Base-by-base conservation (phyloP, 78 protist species). In the Dictyostelium intermedium region DNA sequence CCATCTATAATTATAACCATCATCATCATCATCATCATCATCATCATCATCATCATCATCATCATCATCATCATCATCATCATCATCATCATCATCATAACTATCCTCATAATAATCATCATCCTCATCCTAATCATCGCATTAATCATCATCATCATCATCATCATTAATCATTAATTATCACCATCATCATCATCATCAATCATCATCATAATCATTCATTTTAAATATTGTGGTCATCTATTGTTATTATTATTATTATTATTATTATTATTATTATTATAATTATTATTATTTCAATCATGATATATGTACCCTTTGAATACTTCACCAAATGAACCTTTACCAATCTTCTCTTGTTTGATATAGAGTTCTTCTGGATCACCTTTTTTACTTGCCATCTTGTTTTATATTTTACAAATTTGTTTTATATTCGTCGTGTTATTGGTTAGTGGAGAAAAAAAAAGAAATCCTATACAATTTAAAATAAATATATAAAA, bases 251-350 rank as follows among this genome's bases (percentile, higher is more conserved):
- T n/a, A n/a, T n/a, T n/a, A n/a, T n/a, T n/a, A n/a, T n/a, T n/a
- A n/a, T n/a, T n/a, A n/a, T n/a, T n/a, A n/a, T n/a, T n/a, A n/a
- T n/a, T n/a, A n/a, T n/a, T n/a, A n/a, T n/a, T n/a, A n/a, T n/a
- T n/a, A n/a, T n/a, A n/a, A n/a, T n/a, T n/a, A n/a, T n/a, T 8
- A 41, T 10, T 18, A 37, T 25, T 56, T 13, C 5, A 72, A 27
- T 0, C 9, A 27, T 13, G 30, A 25, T 25, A 34, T 35, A 5
- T 84, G 3, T 79, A 97, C 98, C 97, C 97, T 77, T 95, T 95
- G 91, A 78, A 97, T 20, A 97, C 98, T 14, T 92, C 96, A 77
- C 98, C 98, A 63, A 97, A 97, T 7, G 96, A 91, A 78, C 98
- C 98, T 84, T 97, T 97, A 32, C 98, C 98, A 56, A 97, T 95